Evolutionary conservation across 1,139 yeast genomes (phyloP), one percentile per base, ranked within the genome.

Genomic region (Scheffersomyces segobiensis): DNA sequence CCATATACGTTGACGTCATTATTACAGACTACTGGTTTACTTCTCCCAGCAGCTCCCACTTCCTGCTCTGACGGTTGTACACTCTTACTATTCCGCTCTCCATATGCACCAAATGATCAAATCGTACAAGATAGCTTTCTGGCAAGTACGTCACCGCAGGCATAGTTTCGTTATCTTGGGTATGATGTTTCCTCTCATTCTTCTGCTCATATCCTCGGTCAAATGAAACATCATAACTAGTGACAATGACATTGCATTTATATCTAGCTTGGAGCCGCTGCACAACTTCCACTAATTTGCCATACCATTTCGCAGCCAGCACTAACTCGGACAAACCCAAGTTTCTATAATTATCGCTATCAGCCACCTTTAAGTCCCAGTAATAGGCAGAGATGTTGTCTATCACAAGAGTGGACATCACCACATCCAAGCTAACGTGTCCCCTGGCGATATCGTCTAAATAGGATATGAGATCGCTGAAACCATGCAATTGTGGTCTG

Each of bases 181-280:
- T 18, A 24, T 5, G 56, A 52, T 17, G 54, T 48, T 17, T 55
- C 52, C 14, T 24, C 52, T 55, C 55, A 39, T 62, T 55, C 26
- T 59, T 58, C 32, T 62, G 66, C 22, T 66, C 63, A 61, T 65
- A 72, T 0, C 82, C 82, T 49, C 64, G 65, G 50, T 78, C 81
- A 62, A 68, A 76, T 2, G 62, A 60, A 18, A 58, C 58, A 57
- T 74, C 77, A 73, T 78, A 78, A n/a, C 76, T 69, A 1, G 77
- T 72, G 3, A 76, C 66, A 7, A 79, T 57, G 3, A 78, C 65
- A 52, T 74, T 73, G 58, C 80, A 77, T 24, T 61, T 58, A 59
- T 65, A 78, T 55, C 62, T 68, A 1, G 22, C 55, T 55, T 63
- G 62, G 12, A 71, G 59, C 5, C 53, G 46, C 20, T 60, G 58